Base-by-base conservation (phyloP, 1,284 basidiomycete species). In the Malassezia sp. region DNA sequence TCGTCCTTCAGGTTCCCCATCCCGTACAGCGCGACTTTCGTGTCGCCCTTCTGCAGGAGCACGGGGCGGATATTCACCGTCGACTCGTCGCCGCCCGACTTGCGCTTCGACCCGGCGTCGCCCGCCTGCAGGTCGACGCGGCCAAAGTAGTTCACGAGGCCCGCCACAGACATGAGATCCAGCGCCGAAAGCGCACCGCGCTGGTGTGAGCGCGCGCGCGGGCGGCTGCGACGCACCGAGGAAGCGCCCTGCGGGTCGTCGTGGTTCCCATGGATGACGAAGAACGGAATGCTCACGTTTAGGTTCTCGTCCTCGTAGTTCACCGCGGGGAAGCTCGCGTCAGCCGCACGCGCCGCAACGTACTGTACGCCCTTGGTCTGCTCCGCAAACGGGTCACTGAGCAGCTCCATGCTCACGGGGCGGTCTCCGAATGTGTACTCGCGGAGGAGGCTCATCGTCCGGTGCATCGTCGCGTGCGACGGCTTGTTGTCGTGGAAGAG, bases 261-360 rank as follows among this genome's bases (percentile, higher is more conserved):
- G 71, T 99, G 93, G 67, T 99, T 99, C 32, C 91, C 93, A 63
- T 99, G 91, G 35, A 99, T 97, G 0, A 90, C 95, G 73, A 99
- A 99, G 18, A 96, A 84, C 2, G 93, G 93, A 22, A 93, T 86
- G 17, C 80, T 81, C 42, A 97, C 79, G 64, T 97, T 99, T 49
- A 96, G 76, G 68, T 97, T 96, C 0, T 82, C 80, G 65, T 99
- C 93, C 73, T 97, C 89, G 64, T 97, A 97, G 70, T 99, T 99
- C 57, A 97, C 75, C 1, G 87, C 85, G 2, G 93, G 91, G 65
- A 96, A 97, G 21, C 50, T 18, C 8, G 26, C 46, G n/a, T n/a
- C n/a, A n/a, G n/a, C n/a, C n/a, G n/a, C n/a, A n/a, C n/a, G n/a
- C n/a, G n/a, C n/a, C n/a, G n/a, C n/a, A n/a, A n/a, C n/a, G n/a